Evolutionary conservation across 2,329 filamentous ascomycete species (phyloP).

Genomic region (Sclerotinia nivalis): DNA sequence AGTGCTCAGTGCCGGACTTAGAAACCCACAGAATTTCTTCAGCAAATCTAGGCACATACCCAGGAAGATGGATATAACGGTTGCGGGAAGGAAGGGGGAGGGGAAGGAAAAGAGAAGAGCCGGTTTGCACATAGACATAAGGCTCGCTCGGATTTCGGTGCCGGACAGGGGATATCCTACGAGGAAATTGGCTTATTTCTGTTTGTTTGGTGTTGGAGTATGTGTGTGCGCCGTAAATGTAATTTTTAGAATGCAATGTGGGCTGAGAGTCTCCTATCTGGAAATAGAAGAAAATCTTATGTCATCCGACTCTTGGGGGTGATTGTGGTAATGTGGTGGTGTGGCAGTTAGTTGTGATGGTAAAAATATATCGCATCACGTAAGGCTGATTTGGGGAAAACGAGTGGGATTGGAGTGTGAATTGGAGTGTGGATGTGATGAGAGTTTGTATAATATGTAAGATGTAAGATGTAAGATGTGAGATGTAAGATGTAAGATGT

Average conservation of each 20-base stretch:
- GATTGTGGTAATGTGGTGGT: background rate
- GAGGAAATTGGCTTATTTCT: background rate
- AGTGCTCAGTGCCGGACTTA: background rate
- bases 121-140: background rate
- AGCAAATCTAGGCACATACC: background rate
- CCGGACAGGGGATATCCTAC: constrained; percentile 13
- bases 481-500: background rate
- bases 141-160: background rate
- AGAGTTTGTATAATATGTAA: background rate
- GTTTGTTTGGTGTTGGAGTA: background rate
- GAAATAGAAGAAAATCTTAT: constrained; percentile 20
- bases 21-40: background rate
- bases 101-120: background rate
- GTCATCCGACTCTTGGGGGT: background rate
- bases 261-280: constrained; percentile 5
- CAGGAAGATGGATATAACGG: constrained; percentile 7
- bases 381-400: background rate
- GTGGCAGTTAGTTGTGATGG: background rate
- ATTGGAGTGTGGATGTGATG: background rate
- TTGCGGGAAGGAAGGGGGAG: background rate
- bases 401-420: background rate
- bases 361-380: constrained; percentile 8
- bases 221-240: background rate
- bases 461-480: background rate
- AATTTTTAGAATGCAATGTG: background rate